A percentile compares a stretch with the other conserved stretches of the same genome.
Conservation (phyloP, 345 rosid species). For the Stellera chamaejasme region DNA sequence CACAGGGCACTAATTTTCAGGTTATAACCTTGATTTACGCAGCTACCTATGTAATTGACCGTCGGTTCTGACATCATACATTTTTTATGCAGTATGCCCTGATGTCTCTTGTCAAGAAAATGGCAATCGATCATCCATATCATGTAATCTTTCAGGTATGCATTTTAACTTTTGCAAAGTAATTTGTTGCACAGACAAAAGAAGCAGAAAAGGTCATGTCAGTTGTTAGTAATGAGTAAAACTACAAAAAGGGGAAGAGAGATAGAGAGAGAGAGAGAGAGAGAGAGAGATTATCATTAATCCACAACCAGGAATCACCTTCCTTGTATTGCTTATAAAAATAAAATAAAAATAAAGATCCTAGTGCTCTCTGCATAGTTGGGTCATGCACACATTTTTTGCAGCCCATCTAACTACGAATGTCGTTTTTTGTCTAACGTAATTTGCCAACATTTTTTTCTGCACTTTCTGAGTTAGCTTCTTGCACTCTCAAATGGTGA, state of each 20-base stretch:
- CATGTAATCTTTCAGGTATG: conserved; percentile 88
- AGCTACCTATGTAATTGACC: conserved; percentile 9
- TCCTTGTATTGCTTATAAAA: too few species aligned
- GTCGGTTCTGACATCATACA: conserved; percentile 18
- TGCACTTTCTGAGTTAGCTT: conserved; percentile 51
- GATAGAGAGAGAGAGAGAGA: too few species aligned
- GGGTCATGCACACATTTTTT: neutral
- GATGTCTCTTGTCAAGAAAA: conserved; percentile 87
- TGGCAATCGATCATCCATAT: conserved; percentile 96
- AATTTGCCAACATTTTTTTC: neutral
- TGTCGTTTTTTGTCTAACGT: conserved; percentile 7
- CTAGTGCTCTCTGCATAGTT: conserved; percentile 8
- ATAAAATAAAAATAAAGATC: too few species aligned
- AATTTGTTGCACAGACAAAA: neutral
- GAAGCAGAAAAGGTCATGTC: too few species aligned
- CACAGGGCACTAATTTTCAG: conserved; percentile 69
- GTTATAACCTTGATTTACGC: conserved; percentile 24
- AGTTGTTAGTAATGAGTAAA: too few species aligned
- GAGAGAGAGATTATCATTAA: too few species aligned
- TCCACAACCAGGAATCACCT: neutral
- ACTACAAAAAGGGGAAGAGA: neutral
- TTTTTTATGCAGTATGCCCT: conserved; percentile 67
- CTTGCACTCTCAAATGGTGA: conserved; percentile 95
- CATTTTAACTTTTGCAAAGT: conserved; percentile 6
- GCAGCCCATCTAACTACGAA: conserved; percentile 6